phyloP scores from a whole-genome alignment of 306 rosid genomes.

The Alnus glutinosa region DNA sequence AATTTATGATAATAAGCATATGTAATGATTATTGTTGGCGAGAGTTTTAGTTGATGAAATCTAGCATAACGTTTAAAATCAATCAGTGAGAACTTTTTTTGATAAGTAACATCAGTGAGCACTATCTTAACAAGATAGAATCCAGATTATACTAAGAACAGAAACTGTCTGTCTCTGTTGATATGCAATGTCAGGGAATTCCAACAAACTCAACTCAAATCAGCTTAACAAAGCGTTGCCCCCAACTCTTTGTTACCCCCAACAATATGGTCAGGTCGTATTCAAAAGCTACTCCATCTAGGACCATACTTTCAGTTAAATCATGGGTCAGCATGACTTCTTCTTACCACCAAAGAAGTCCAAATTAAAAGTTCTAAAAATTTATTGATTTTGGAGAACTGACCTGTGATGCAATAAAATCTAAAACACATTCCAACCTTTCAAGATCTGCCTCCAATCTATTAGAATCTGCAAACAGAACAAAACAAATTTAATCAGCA shows the following conservation, averaged over 20 bases:
- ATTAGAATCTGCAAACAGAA: conserved; percentile 49
- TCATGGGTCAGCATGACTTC: neutral
- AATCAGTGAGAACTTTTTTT: neutral
- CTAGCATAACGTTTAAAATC: neutral
- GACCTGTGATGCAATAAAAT: conserved; percentile 58
- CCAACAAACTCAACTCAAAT: neutral
- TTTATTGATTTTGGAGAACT: conserved; percentile 25
- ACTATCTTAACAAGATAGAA: neutral
- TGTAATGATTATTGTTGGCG: neutral
- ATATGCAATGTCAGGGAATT: neutral
- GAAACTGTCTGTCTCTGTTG: neutral
- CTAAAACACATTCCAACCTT: conserved; percentile 50
- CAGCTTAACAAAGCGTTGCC: neutral
- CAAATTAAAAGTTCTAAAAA: conserved; percentile 3
- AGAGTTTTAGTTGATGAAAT: neutral
- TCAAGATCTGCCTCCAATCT: conserved; percentile 54
- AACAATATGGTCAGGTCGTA: neutral
- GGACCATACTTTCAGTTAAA: neutral
- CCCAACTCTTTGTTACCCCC: neutral
- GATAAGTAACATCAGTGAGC: neutral
- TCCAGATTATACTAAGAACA: neutral
- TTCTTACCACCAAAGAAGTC: neutral
- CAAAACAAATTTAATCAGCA: conserved; percentile 2
- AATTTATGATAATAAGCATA: neutral
- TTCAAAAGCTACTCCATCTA: neutral